Evolutionary conservation across 2,329 filamentous ascomycete species (phyloP), one percentile per base, ranked within the genome.

Genomic region (Aspergillus eucalypticola): DNA sequence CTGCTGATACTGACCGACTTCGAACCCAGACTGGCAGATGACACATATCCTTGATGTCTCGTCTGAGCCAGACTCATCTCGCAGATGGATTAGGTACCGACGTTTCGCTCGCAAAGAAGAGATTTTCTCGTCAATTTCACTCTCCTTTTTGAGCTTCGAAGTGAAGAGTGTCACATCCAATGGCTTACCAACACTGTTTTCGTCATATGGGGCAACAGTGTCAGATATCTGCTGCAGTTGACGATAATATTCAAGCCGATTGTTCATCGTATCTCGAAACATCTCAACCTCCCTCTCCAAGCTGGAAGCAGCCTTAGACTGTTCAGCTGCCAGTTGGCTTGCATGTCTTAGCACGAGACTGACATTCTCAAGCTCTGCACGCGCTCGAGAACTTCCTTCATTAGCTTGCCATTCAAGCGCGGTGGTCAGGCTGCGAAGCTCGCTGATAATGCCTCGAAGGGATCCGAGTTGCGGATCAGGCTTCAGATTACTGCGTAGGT

Each of bases 181-280:
- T 2, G 79, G 80, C 11, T 85, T 79, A 21, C 88, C 83, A 21
- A 84, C 77, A 54, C 82, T 81, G 27, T 75, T 73, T 10, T 89
- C 88, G 59, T 92, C 88, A 58, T 90, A 90, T 1, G 90, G 88
- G 5, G 86, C 84, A 0, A 98, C 91, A 17, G 87, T 91, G 71
- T 98, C 94, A 0, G 93, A 97, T n/a, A 98, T 87, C 25, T 86
- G 85, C 71, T 98, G 95, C 10, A 98, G 82, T 70, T 97, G 92
- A 5, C 89, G 87, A 72, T 98, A 98, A 72, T 92, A 98, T 59
- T 95, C 92, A 0, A 97, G 78, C 13, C 95, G 88, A 39, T 87
- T 83, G 69, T 98, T 98, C 86, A 96, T 93, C 0, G 89, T 86
- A 15, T 83, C 81, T 27, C 87, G 89, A 72, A 96, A 95, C 27